phyloP scores from a whole-genome alignment of 768 basidiomycete genomes.

The Holtermanniella nyarrowii region DNA sequence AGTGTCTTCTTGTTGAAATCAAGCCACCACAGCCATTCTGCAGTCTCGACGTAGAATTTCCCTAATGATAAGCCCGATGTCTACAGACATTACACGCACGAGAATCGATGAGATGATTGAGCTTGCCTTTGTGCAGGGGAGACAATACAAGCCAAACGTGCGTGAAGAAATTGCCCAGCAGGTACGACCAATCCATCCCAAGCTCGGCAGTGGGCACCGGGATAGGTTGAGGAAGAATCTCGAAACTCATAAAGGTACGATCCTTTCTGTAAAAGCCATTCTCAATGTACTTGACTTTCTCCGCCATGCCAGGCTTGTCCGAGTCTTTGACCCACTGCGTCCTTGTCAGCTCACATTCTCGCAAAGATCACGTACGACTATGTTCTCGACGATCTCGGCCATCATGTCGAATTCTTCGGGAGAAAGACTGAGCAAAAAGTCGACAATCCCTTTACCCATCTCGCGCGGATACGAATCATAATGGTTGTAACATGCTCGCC shows the following conservation, averaged over 20 bases:
- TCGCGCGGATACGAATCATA: conserved; percentile 9
- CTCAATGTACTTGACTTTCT: neutral
- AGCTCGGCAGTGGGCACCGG: no score
- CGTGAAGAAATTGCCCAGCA: no score
- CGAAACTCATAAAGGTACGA: neutral
- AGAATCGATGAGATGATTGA: no score
- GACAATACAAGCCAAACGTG: no score
- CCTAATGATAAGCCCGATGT: conserved; percentile 5
- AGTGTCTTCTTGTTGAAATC: no score
- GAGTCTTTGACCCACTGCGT: neutral
- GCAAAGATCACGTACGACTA: neutral
- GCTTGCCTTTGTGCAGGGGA: no score
- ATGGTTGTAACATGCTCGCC: conserved; percentile 3
- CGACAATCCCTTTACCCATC: conserved; percentile 4
- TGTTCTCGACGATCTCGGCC: neutral
- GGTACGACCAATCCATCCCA: no score
- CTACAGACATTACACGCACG: no score
- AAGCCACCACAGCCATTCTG: no score
- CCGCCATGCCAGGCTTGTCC: neutral
- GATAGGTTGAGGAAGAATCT: no score
- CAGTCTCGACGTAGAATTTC: no score
- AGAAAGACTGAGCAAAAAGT: conserved; percentile 4
- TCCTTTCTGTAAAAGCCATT: neutral
- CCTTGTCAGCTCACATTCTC: neutral
- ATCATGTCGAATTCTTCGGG: conserved; percentile 2